Base-by-base conservation (phyloP, 768 basidiomycete species). In the Tylopilus felleus region DNA sequence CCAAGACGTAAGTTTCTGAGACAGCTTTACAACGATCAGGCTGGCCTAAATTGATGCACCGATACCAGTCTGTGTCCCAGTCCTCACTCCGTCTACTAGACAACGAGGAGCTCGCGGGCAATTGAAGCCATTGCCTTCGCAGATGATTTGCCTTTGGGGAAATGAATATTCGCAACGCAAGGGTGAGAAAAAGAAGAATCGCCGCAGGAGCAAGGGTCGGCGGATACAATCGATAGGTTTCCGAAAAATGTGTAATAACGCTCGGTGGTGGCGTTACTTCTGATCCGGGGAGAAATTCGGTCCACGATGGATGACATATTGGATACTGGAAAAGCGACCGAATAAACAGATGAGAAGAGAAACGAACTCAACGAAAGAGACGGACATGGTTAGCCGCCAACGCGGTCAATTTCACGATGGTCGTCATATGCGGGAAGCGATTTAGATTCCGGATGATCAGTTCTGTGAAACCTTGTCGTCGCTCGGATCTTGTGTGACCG, bases 41-140 rank as follows among this genome's bases (percentile, higher is more conserved):
- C 40, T 64, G 57, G 38, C 72, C 72, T 8, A 76, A 57, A 52
- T 65, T 74, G 42, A 78, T 61, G 63, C 81, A 82, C 39, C 85
- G 76, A 23, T 77, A 76, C 85, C 88, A 90, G 61, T 88, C 87
- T 38, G 77, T 75, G 52, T 87, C 83, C 86, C 86, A 88, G 61
- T 87, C 84, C 27, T 71, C 68, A 53, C 77, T 79, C 22, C 67
- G 57, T 41, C 57, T 71, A 12, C 51, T 47, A 6, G 29, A 21
- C 21, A 41, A 40, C 8, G 65, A 27, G 19, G 52, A 19, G 35
- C 49, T 61, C 14, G 58, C 47, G 3, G 65, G 67, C 12, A 51
- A 17, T 4, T 47, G 61, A 12, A 68, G 40, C 12, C 51, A 49
- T 27, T 58, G 28, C 5, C 39, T 35, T 13, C 47, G 52, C 6